Evolutionary conservation across 768 basidiomycete genomes (phyloP).

Genomic region (Lepiota brunneoincarnata): DNA sequence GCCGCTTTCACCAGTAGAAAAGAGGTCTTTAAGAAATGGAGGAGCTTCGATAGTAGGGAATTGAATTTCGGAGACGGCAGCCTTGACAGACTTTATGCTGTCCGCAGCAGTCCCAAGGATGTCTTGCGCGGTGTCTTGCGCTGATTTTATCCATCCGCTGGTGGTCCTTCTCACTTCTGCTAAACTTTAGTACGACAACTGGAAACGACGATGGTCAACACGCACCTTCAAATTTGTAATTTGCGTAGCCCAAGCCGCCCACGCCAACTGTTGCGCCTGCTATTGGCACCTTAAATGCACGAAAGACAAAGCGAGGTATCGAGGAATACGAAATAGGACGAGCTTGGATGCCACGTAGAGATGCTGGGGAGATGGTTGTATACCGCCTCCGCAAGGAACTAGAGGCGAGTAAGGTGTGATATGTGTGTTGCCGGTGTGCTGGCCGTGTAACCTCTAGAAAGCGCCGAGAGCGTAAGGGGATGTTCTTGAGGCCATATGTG

Average conservation of each 20-base stretch:
- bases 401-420: conserved; percentile 46
- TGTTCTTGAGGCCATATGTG: conserved; percentile 48
- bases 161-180: conserved; percentile 73
- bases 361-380: conserved; percentile 35
- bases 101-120: conserved; percentile 73
- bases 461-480: conserved; percentile 27
- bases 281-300: conserved; percentile 86
- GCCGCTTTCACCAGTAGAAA: conserved; percentile 31
- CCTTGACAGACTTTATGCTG: conserved; percentile 56
- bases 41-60: conserved; percentile 51
- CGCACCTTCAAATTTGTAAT: conserved; percentile 93
- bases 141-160: conserved; percentile 58
- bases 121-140: conserved; percentile 69
- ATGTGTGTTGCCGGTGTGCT: conserved; percentile 52
- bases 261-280: conserved; percentile 89
- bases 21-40: conserved; percentile 72
- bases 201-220: conserved; percentile 17
- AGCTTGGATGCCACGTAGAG: conserved; percentile 64
- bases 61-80: conserved; percentile 58
- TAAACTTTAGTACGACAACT: background rate
- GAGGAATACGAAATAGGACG: conserved; percentile 83
- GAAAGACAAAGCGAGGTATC: conserved; percentile 83
- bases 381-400: conserved; percentile 52
- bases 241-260: conserved; percentile 90
- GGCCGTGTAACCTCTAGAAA: conserved; percentile 33